Evolutionary conservation across 345 rosid genomes (phyloP).

Genomic region (Triadica sebifera): DNA sequence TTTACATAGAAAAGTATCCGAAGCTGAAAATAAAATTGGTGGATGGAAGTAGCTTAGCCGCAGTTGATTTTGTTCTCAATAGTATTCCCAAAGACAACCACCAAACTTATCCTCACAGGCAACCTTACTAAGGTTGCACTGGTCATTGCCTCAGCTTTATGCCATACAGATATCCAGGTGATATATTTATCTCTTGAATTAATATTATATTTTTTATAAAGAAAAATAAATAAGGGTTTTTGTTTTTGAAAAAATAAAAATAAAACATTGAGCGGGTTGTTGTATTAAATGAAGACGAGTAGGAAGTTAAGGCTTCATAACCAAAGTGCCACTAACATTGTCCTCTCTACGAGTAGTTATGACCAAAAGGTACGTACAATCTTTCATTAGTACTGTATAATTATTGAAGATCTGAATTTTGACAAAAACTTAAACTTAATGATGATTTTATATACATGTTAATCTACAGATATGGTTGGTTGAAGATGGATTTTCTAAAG

Average conservation of each 20-base stretch:
- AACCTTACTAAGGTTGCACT: constrained; percentile 46
- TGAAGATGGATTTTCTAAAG: constrained; percentile 50
- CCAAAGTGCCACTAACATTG: constrained; percentile 19
- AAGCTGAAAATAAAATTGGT: constrained; percentile 48
- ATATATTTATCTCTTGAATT: neutral
- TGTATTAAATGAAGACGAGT: constrained; percentile 32
- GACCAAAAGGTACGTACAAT: constrained; percentile 35
- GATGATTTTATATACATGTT: neutral
- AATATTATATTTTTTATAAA: too few relatives aligned
- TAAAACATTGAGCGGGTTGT: constrained; percentile 31
- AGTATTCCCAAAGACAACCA: constrained; percentile 53
- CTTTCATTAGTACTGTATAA: neutral
- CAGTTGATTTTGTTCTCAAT: constrained; percentile 49
- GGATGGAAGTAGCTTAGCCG: constrained; percentile 61
- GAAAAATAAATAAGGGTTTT: too few relatives aligned
- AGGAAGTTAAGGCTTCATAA: constrained; percentile 24
- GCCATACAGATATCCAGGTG: constrained; percentile 53
- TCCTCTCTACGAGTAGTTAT: constrained; percentile 25
- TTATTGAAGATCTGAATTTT: neutral
- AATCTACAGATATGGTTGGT: constrained; percentile 53
- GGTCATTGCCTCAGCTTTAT: constrained; percentile 39
- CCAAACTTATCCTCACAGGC: constrained; percentile 46
- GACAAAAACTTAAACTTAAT: neutral
- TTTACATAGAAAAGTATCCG: constrained; percentile 43
- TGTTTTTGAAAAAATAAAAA: too few relatives aligned